A percentile compares a stretch with the other conserved stretches of the same genome.
These are phyloP conservation scores for Umbelopsis sp. DNA, from an alignment of 371 early-diverging fungal species.

Conservation along the genomic window DNA sequence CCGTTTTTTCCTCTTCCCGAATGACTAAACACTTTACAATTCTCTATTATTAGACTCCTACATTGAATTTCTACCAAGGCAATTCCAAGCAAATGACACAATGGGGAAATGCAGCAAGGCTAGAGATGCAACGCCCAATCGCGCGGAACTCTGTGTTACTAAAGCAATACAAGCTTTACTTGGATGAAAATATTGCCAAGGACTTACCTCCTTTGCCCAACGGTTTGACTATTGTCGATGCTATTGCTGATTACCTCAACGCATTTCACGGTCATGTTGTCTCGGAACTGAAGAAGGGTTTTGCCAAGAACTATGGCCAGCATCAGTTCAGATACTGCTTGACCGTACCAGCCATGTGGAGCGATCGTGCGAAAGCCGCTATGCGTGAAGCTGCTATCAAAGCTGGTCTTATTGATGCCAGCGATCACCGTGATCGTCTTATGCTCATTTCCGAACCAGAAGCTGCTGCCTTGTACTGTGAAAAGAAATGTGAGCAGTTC, in stretches of 20 bases:
- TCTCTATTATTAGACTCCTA: neutral
- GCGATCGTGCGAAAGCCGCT: conserved; percentile 52
- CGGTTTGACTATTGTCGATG: conserved; percentile 48
- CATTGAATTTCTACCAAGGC: conserved; percentile 18
- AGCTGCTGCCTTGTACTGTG: conserved; percentile 57
- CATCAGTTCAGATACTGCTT: conserved; percentile 52
- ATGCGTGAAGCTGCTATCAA: conserved; percentile 56
- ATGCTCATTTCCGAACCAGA: conserved; percentile 55
- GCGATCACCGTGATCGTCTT: conserved; percentile 47
- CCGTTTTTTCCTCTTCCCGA: too few species aligned
- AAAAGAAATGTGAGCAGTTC: conserved; percentile 56
- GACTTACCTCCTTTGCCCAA: conserved; percentile 46
- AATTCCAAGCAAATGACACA: conserved; percentile 10
- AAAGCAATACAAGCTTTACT: conserved; percentile 51
- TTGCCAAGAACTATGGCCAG: conserved; percentile 48
- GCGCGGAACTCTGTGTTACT: conserved; percentile 41
- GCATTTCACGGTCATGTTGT: conserved; percentile 49
- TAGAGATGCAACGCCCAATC: conserved; percentile 33
- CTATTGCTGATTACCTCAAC: conserved; percentile 51
- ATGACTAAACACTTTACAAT: neutral
- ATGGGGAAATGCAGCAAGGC: conserved; percentile 38
- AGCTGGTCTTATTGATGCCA: conserved; percentile 43
- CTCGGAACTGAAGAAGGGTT: conserved; percentile 43
- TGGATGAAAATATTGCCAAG: conserved; percentile 48
- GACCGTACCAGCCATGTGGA: conserved; percentile 60